Evolutionary conservation across 345 rosid species (phyloP).

Genomic region (Dipteronia dyeriana): DNA sequence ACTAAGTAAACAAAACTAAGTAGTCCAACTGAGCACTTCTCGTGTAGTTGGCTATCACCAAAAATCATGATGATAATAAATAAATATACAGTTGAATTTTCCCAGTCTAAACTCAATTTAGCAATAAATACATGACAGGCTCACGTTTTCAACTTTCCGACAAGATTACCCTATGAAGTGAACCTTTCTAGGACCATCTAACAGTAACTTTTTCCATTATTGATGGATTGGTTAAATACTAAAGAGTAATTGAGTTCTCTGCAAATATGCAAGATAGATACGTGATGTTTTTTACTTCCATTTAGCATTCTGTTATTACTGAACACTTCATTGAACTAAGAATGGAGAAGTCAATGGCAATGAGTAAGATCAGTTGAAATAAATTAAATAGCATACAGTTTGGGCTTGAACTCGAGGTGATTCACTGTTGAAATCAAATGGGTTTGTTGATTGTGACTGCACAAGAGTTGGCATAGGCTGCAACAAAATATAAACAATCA

Average conservation of each 20-base stretch:
- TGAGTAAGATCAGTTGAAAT: conserved; percentile 13
- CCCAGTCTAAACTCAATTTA: neutral
- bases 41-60: neutral
- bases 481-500: conserved; percentile 21
- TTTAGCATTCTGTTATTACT: neutral
- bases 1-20: neutral
- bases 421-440: conserved; percentile 69
- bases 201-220: neutral
- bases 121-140: neutral
- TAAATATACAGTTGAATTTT: neutral
- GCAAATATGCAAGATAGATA: neutral
- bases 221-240: neutral
- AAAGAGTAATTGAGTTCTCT: neutral
- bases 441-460: conserved; percentile 69
- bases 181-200: neutral
- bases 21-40: neutral
- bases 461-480: conserved; percentile 62
- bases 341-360: neutral
- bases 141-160: neutral
- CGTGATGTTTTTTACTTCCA: neutral
- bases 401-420: conserved; percentile 53
- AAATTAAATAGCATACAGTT: conserved; percentile 47
- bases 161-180: neutral
- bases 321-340: neutral
- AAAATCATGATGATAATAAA: neutral